phyloP scores from a whole-genome alignment of 2,329 filamentous ascomycete species.

The Trichocomaceae sp. region DNA sequence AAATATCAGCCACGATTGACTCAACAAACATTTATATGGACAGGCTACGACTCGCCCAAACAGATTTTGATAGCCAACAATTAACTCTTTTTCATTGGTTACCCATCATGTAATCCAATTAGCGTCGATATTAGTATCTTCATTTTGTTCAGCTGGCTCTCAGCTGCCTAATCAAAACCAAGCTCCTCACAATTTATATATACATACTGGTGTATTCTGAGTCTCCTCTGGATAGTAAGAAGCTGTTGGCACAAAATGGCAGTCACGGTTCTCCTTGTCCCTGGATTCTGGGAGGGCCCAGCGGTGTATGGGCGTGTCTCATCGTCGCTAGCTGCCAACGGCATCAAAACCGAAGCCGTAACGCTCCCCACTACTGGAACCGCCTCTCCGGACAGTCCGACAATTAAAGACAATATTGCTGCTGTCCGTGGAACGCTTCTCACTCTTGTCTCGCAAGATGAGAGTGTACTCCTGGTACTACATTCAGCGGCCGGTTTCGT shows the following conservation, averaged over 20 bases:
- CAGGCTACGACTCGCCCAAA: too few relatives aligned
- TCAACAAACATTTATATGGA: too few relatives aligned
- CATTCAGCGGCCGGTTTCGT: slow-evolving; percentile 59
- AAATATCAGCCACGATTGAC: too few relatives aligned
- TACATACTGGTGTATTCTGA: too few relatives aligned
- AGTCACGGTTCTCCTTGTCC: background rate
- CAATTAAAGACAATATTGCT: background rate
- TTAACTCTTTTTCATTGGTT: too few relatives aligned
- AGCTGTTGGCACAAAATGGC: background rate
- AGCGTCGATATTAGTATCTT: too few relatives aligned
- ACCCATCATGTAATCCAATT: too few relatives aligned
- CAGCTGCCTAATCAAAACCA: too few relatives aligned
- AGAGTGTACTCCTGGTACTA: background rate
- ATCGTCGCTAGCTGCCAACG: background rate
- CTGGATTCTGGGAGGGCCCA: background rate
- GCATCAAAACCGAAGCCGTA: background rate
- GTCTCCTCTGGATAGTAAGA: too few relatives aligned
- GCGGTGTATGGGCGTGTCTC: background rate
- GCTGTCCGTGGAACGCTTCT: background rate
- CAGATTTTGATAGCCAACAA: too few relatives aligned
- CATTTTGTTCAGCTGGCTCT: too few relatives aligned
- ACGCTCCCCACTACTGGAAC: background rate
- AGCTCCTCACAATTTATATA: too few relatives aligned
- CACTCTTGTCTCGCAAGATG: background rate
- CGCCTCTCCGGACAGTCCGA: background rate